Base-by-base conservation (phyloP, 345 rosid species). In the Lepidium aucheri region DNA sequence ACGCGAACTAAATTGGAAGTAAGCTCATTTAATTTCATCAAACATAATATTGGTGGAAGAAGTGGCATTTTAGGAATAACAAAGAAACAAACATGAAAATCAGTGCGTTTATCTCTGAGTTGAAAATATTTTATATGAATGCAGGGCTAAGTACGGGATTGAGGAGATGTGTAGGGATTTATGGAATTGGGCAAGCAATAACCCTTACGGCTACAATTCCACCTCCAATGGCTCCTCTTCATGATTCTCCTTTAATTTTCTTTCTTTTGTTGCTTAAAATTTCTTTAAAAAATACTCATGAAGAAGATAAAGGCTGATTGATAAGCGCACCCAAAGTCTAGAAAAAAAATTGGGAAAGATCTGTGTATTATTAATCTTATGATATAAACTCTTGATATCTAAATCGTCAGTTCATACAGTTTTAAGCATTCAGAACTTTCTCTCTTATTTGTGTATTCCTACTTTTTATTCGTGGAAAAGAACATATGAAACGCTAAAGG, bases 171-270 rank as follows among this genome's bases (percentile, higher is more conserved):
- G 97, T 68, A 79, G 88, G 68, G 97, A 90, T 73, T 95, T 83
- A 51, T 90, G 97, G 97, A 86, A 86, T 73, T 90, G 99, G 96
- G 96, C 99, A 8, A 83, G 89, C 85, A 86, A 90, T 74, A 90
- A 94, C 68, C 96, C 99, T 12, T 84, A 90, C 54, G 99, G 99
- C 72, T 88, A 90, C 44, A 85, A 44, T 51, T 73, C 91, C 36
- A 52, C 87, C 42, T 45, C 69, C 35, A 70, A 70, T 44, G 75
- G 63, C 63, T 10, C 75, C 57, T 12, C 75, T 34, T 45, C 57
- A 9, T 70, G 30, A 18, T 9, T 35, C 49, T 70, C 20, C 40
- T 36, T 47, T 39, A 26, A 0, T 30, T n/a, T 32, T 33, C n/a
- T 49, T 34, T 11, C 8, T 4, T 20, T 43, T 15, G 63, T 54